Evolutionary conservation across 2,329 filamentous ascomycete genomes (phyloP), one percentile per base, ranked within the genome.

Genomic region (Fusarium proliferatum): DNA sequence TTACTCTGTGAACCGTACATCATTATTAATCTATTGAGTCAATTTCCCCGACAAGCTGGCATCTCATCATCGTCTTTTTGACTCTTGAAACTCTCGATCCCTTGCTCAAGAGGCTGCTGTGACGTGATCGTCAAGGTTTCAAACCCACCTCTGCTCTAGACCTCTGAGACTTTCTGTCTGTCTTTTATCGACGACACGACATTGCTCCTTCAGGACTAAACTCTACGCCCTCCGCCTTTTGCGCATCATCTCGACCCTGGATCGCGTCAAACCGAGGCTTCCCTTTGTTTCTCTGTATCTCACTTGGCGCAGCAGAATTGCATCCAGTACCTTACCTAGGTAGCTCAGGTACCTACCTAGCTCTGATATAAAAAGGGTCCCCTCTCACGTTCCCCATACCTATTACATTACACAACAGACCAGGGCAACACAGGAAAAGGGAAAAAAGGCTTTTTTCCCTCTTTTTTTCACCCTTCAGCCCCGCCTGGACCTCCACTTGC

Each of bases 181-280:
- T 45, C 21, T 43, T 28, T 38, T 56, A 60, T 69, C 59, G 30
- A 72, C 62, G 38, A 60, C 49, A 61, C 56, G 30, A 41, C 51
- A 28, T 55, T 55, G 58, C 48, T 67, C 59, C 64, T 56, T 69
- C 57, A 51, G 52, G 57, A 51, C 49, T 56, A 69, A 67, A 56
- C 45, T 60, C 15, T 56, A 39, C 39, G 65, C 36, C 55, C 63
- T 68, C 64, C 71, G 57, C 72, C 64, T 39, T 72, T 74, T 62
- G 45, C 61, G 48, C 72, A 74, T 74, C 72, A 74, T 74, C 45
- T 62, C 34, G 49, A 45, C 72, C 73, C 61, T 62, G 60, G 38
- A 77, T 77, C 74, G 62, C 75, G 76, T 77, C 74, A 77, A 77
- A 63, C 63, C 59, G 59, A 70, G 60, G 66, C 60, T 65, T 69